phyloP scores from a whole-genome alignment of 2,329 filamentous ascomycete species.

The Fusarium caatingaense region DNA sequence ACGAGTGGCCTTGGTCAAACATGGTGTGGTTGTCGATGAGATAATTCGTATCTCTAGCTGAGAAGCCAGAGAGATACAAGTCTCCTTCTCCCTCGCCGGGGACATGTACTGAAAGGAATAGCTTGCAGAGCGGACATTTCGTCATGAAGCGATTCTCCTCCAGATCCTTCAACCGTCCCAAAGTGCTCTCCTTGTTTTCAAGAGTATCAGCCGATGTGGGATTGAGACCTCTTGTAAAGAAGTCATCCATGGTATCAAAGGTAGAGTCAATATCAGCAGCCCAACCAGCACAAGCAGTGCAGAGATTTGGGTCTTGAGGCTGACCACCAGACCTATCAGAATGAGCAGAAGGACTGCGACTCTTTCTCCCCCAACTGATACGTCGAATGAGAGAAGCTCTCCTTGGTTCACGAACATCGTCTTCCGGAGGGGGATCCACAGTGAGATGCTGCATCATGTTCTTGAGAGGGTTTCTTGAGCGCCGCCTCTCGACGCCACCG shows the following conservation, averaged over 20 bases:
- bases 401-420: slow-evolving; percentile 45
- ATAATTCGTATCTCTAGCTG: slow-evolving; percentile 51
- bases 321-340: slow-evolving; percentile 48
- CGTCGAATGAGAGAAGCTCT: slow-evolving; percentile 51
- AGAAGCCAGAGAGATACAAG: slow-evolving; percentile 50
- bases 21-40: slow-evolving; percentile 49
- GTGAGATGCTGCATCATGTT: slow-evolving; percentile 55
- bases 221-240: slow-evolving; percentile 46
- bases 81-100: slow-evolving; percentile 48
- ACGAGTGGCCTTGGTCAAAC: slow-evolving; percentile 49
- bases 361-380: slow-evolving; percentile 50
- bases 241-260: slow-evolving; percentile 49
- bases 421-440: slow-evolving; percentile 48
- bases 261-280: slow-evolving; percentile 51
- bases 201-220: slow-evolving; percentile 48
- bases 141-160: slow-evolving; percentile 50
- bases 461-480: slow-evolving; percentile 51
- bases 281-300: slow-evolving; percentile 48
- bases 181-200: slow-evolving; percentile 48
- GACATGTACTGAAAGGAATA: slow-evolving; percentile 51
- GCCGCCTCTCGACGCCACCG: slow-evolving; percentile 45
- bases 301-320: slow-evolving; percentile 48
- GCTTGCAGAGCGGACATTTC: slow-evolving; percentile 52
- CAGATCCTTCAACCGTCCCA: slow-evolving; percentile 46
- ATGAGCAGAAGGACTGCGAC: slow-evolving; percentile 51